Evolutionary conservation across 2,329 filamentous ascomycete genomes (phyloP), one percentile per base, ranked within the genome.

Genomic region (Penicillium hordei): DNA sequence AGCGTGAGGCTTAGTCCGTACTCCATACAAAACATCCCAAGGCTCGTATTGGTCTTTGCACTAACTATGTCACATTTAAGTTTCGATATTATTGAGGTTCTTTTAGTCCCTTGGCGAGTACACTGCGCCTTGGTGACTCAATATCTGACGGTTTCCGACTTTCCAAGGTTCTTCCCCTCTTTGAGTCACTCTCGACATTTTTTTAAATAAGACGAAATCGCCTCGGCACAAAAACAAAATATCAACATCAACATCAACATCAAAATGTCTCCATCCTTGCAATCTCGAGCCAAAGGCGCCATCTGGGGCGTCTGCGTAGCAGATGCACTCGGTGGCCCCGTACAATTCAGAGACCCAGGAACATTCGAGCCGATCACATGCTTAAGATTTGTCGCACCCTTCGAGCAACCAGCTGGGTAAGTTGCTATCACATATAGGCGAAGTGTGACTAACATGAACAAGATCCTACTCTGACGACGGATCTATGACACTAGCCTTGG

Each of bases 391-490:
- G 77, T 77, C 42, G 46, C 50, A 12, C 73, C 69, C 29, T 77
- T 76, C 55, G 45, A 60, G 17, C 60, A 77, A 10, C 73, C 74
- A 9, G 67, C 75, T 10, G 76, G 77, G 64, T 73, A 53, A 46
- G 58, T 40, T n/a, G 7, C 9, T 2, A n/a, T 12, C 4, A 31
- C 27, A n/a, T n/a, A n/a, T n/a, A n/a, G n/a, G 5, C 2, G 8
- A 21, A 34, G 4, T 23, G 29, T 15, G 4, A 27, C 52, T 50
- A 44, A 55, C 23, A 13, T 25, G 31, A 52, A 34, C 46, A 70
- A 71, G 70, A 10, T 70, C 69, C 34, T 79, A 75, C 65, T 78
- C 76, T 4, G 77, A 79, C 61, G 77, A 79, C 57, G 78, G 75
- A 1, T 72, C 75, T 13, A 76, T 79, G 74, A 75, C 77, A 5